Evolutionary conservation across 2,329 filamentous ascomycete genomes (phyloP), one percentile per base, ranked within the genome.

Genomic region (Aureobasidium pullulans): DNA sequence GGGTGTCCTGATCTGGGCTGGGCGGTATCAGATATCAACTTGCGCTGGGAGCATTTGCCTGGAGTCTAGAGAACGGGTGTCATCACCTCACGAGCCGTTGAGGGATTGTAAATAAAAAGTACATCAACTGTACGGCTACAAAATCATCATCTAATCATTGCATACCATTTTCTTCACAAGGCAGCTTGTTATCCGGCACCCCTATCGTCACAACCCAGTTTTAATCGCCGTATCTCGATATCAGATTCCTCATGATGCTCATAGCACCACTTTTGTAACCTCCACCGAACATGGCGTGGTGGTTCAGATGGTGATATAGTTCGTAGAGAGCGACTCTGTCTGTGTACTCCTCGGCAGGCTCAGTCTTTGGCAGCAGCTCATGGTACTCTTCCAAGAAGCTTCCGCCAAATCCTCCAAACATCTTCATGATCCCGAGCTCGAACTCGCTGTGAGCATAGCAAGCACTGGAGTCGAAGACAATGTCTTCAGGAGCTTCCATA

Each of bases 371-470:
- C 48, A 92, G 84, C 28, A 90, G 69, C 40, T 76, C 71, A 70
- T 89, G 83, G 70, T 96, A 97, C 69, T 94, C 89, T 34, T 80
- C 80, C 79, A 88, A 85, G 67, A 96, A 96, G 1, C 69, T 72
- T 0, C 72, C 67, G 0, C 85, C 85, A 72, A 95, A 96, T 0
- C 93, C 93, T 0, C 92, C 92, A 79, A 96, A 97, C 91, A 96
- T 96, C 54, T 82, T 83, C 91, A 96, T 96, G 65, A 96, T 96
- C 0, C 93, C 93, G 56, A 96, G 76, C 65, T 96, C 93, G 72
- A 87, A 96, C 76, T 97, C 93, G 1, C 81, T 87, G 70, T 96
- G 92, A 1, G 87, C 90, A 69, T 95, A 96, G 63, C 88, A 88
- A 43, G 84, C 82, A 2, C 87, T 87, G 0, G 91, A 85, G 69